Evolutionary conservation across 1,284 basidiomycete species (phyloP).

Genomic region (Marasmius oreades): DNA sequence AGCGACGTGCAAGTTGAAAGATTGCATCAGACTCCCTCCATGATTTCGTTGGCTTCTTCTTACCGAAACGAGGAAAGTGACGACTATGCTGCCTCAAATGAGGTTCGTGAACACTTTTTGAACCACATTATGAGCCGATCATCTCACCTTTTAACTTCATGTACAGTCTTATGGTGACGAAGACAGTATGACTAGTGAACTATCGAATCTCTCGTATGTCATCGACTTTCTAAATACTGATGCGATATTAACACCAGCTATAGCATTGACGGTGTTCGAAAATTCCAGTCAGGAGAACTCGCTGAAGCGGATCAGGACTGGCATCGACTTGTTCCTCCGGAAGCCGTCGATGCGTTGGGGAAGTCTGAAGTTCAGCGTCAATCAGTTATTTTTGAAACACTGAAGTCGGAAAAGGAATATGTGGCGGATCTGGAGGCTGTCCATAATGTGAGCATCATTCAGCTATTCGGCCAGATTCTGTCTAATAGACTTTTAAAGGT

Average conservation of each 20-base stretch:
- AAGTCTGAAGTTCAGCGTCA: conserved; percentile 75
- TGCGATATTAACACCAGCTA: conserved; percentile 36
- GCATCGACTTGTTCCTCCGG: conserved; percentile 68
- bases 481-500: conserved; percentile 38
- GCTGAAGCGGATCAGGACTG: conserved; percentile 68
- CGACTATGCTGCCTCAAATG: conserved; percentile 26
- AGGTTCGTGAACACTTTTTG: conserved; percentile 21
- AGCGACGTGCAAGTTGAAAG: conserved; percentile 33
- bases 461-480: conserved; percentile 5
- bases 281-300: conserved; percentile 62
- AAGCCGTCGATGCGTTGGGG: conserved; percentile 64
- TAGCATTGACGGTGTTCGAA: conserved; percentile 59
- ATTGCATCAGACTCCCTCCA: conserved; percentile 28
- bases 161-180: conserved; percentile 19
- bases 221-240: background rate
- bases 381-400: conserved; percentile 77
- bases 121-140: background rate
- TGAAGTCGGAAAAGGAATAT: conserved; percentile 80
- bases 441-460: conserved; percentile 45
- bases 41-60: conserved; percentile 31
- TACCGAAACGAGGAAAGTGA: conserved; percentile 26
- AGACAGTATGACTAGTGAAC: conserved; percentile 41
- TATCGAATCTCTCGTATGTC: conserved; percentile 51
- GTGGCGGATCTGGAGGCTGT: conserved; percentile 70
- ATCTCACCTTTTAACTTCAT: conserved; percentile 10